These are phyloP conservation scores for Pythium inflatum DNA, from an alignment of 352 stramenopile genomes.

Conservation along the genomic window DNA sequence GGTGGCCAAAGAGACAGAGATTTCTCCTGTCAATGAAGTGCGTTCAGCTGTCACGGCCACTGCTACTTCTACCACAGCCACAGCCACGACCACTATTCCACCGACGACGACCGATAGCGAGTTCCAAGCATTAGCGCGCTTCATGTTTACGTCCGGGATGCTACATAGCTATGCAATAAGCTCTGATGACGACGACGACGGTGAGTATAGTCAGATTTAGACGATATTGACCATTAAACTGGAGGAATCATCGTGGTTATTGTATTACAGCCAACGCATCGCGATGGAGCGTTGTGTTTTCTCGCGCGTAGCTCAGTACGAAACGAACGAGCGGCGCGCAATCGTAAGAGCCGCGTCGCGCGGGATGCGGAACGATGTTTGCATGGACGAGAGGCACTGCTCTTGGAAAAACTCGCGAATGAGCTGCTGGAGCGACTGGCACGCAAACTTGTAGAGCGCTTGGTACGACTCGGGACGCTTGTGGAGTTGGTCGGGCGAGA, in stretches of 20 bases:
- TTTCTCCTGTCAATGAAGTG: no score
- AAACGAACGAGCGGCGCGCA: slow-evolving; percentile 34
- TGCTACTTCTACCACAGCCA: no score
- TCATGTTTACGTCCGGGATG: slow-evolving; percentile 35
- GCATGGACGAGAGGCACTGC: slow-evolving; percentile 73
- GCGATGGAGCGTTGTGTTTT: no score
- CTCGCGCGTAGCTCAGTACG: slow-evolving; percentile 17
- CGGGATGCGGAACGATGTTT: slow-evolving; percentile 72
- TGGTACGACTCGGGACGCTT: slow-evolving; percentile 65
- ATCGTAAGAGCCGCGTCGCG: slow-evolving; percentile 65
- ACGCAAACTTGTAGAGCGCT: slow-evolving; percentile 77
- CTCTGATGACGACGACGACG: slow-evolving; percentile 38
- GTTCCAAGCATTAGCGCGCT: slow-evolving; percentile 44
- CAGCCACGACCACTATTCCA: no score
- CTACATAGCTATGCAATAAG: slow-evolving; percentile 38
- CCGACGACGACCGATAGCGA: no score
- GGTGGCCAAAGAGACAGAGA: no score
- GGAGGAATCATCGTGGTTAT: background rate
- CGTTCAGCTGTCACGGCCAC: no score
- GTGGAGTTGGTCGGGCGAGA: slow-evolving; percentile 73
- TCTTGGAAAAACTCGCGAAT: slow-evolving; percentile 84
- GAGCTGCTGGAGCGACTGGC: slow-evolving; percentile 67
- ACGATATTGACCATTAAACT: background rate
- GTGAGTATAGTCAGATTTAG: slow-evolving; percentile 33
- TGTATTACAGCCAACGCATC: background rate